phyloP scores from a whole-genome alignment of 176 grass and related monocot species.

The Raddia distichophylla region DNA sequence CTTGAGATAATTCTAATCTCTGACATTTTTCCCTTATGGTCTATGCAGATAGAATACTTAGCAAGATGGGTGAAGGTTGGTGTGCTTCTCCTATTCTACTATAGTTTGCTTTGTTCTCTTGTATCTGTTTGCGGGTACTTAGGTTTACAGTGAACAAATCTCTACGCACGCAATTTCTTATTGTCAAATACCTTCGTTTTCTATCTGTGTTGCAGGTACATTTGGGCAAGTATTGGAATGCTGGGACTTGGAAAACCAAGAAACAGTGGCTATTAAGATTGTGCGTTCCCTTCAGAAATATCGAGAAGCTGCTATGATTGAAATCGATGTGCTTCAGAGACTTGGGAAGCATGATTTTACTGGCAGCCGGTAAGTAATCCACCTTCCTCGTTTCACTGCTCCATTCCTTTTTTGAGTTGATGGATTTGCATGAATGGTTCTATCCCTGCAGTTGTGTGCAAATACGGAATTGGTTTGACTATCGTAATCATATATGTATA shows the following conservation, averaged over 20 bases:
- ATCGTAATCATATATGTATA: slow-evolving; percentile 99
- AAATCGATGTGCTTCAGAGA: slow-evolving; percentile 94
- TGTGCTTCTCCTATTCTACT: slow-evolving; percentile 20
- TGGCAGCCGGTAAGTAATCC: slow-evolving; percentile 67
- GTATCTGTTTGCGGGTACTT: slow-evolving; percentile 8
- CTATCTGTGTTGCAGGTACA: slow-evolving; percentile 61
- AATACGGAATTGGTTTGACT: slow-evolving; percentile 99
- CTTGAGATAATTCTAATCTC: slow-evolving; percentile 18
- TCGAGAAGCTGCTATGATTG: slow-evolving; percentile 98
- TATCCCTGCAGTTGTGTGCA: slow-evolving; percentile 98
- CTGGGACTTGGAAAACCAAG: slow-evolving; percentile 93
- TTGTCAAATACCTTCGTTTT: slow-evolving; percentile 7
- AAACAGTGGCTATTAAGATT: slow-evolving; percentile 93
- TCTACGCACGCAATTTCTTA: slow-evolving; percentile 16
- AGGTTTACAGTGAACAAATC: slow-evolving; percentile 10
- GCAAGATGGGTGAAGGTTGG: slow-evolving; percentile 99
- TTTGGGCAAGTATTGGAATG: slow-evolving; percentile 99
- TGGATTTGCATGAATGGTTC: slow-evolving; percentile 82
- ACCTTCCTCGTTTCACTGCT: slow-evolving; percentile 43
- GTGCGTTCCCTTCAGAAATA: slow-evolving; percentile 92
- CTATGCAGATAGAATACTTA: slow-evolving; percentile 92
- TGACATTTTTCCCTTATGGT: slow-evolving; percentile 36
- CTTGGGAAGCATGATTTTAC: slow-evolving; percentile 83
- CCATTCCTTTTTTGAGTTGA: slow-evolving; percentile 61
- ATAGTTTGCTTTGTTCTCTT: neutral